Percentiles rank a stretch among this genome's conserved stretches.
Evolutionary conservation across 2,329 filamentous ascomycete genomes (phyloP).

Genomic region (Fulvia fulva): DNA sequence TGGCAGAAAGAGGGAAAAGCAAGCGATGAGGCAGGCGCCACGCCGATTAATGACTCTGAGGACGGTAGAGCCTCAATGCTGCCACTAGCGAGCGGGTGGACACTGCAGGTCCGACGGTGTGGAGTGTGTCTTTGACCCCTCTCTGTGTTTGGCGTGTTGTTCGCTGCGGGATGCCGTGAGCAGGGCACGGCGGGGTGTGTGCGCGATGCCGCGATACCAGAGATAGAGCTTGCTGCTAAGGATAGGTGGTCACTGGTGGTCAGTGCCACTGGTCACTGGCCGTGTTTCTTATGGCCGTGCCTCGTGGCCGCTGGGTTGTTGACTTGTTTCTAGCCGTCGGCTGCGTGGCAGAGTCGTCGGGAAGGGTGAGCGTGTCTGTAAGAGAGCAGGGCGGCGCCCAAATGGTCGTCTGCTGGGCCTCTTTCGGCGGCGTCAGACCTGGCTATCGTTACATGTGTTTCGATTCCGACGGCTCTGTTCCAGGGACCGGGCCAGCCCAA

Average conservation of each 20-base stretch:
- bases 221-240: background rate
- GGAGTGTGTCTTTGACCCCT: slow-evolving; percentile 3
- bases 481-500: slow-evolving; percentile 1
- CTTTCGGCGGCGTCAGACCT: background rate
- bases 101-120: slow-evolving; percentile 1
- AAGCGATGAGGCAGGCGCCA: slow-evolving; percentile 8
- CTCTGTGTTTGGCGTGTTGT: background rate
- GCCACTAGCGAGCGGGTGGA: background rate
- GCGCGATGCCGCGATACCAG: background rate
- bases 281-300: background rate
- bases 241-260: too few relatives aligned
- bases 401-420: background rate
- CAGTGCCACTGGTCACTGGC: too few relatives aligned
- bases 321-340: background rate
- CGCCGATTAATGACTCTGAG: slow-evolving; percentile 4
- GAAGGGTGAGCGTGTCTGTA: background rate
- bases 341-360: background rate
- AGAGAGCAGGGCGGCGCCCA: background rate
- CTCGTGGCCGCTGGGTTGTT: background rate
- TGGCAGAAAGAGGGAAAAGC: background rate
- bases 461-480: background rate
- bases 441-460: background rate
- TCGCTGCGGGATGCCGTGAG: background rate
- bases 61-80: slow-evolving; percentile 2
- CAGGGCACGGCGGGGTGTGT: background rate